A percentile compares a stretch with the other conserved stretches of the same genome.
These are phyloP conservation scores for Mucor racemosus DNA, from an alignment of 371 early-diverging fungal species.

Conservation along the genomic window DNA sequence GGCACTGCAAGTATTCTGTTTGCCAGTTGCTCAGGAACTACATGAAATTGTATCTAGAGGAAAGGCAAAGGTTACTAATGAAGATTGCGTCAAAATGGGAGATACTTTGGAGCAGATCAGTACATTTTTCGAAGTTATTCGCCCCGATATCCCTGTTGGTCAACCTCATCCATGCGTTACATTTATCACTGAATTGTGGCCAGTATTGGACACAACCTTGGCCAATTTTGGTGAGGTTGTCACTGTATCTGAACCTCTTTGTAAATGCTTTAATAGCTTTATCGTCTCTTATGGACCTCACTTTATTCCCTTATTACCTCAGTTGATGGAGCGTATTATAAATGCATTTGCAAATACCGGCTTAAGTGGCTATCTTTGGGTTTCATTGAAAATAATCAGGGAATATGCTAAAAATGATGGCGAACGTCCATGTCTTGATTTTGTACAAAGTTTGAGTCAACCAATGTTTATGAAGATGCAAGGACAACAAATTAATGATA, in stretches of 20 bases:
- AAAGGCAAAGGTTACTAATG: constrained; percentile 25
- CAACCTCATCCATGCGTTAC: constrained; percentile 74
- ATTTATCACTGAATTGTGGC: constrained; percentile 83
- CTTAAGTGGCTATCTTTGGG: constrained; percentile 80
- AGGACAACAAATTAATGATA: constrained; percentile 49
- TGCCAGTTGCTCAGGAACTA: constrained; percentile 80
- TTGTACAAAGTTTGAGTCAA: constrained; percentile 20
- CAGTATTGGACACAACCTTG: constrained; percentile 64
- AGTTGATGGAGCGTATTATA: constrained; percentile 60
- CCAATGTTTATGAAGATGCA: constrained; percentile 22
- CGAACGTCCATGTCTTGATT: constrained; percentile 17
- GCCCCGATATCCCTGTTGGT: constrained; percentile 51
- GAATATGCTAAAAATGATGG: constrained; percentile 28
- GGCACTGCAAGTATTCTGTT: constrained; percentile 80
- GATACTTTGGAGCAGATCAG: constrained; percentile 59
- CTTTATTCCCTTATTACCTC: constrained; percentile 60
- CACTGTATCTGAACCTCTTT: constrained; percentile 65
- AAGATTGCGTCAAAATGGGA: constrained; percentile 36
- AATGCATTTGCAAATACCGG: constrained; percentile 67
- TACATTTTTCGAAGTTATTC: constrained; percentile 59
- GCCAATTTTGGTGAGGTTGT: constrained; percentile 58
- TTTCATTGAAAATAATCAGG: constrained; percentile 53
- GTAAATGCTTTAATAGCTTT: constrained; percentile 69
- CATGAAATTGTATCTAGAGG: constrained; percentile 51
- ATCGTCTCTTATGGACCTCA: constrained; percentile 65